These are phyloP conservation scores for Acidomyces sp. DNA, from an alignment of 495 filamentous ascomycete genomes.

Conservation along the genomic window DNA sequence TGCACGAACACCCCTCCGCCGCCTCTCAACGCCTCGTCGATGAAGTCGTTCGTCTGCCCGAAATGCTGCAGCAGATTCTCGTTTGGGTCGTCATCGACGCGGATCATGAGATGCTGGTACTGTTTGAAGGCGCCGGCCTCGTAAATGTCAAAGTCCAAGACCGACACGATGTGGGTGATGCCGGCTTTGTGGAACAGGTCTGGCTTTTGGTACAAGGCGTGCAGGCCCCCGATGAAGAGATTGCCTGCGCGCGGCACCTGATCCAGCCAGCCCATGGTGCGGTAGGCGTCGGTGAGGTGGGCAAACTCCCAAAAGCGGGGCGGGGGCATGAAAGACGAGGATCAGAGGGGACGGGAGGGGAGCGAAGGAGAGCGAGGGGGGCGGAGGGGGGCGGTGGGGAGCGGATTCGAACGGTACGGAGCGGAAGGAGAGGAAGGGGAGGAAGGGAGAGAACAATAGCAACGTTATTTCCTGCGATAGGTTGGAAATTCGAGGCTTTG, in stretches of 20 bases:
- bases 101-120: conserved; percentile 21
- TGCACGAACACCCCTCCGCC: conserved; percentile 26
- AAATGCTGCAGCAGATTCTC: conserved; percentile 23
- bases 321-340: no score
- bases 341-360: no score
- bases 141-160: conserved; percentile 22
- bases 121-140: conserved; percentile 12
- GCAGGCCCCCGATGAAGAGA: conserved; percentile 27
- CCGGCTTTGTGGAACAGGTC: conserved; percentile 18
- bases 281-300: conserved; percentile 7
- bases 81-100: conserved; percentile 25
- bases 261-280: conserved; percentile 25
- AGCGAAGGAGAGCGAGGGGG: no score
- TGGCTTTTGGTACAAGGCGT: conserved; percentile 25
- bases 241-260: conserved; percentile 19
- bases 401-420: no score
- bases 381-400: no score
- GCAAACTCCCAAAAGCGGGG: conserved; percentile 14
- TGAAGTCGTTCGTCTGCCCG: conserved; percentile 12
- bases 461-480: no score
- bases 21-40: conserved; percentile 14
- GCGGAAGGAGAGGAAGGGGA: no score
- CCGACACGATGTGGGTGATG: conserved; percentile 25
- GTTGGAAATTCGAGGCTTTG: no score
- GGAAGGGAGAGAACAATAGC: no score